Percentiles rank a stretch among this genome's conserved stretches.
Conservation (phyloP, 2,329 filamentous ascomycete genomes). For the Cytospora chrysosperma region DNA sequence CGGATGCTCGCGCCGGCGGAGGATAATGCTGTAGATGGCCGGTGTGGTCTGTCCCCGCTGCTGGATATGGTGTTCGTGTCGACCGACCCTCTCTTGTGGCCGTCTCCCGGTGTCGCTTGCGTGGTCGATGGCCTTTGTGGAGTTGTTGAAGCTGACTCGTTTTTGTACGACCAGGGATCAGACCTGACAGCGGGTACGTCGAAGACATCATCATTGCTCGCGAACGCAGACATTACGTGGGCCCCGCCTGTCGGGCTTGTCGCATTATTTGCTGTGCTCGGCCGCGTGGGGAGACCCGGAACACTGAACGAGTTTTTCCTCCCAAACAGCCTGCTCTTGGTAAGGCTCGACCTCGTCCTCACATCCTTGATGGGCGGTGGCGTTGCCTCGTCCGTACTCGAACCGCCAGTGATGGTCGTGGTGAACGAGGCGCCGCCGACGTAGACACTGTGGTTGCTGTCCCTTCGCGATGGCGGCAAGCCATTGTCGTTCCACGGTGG, state of each 20-base stretch:
- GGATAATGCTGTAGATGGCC: constrained; percentile 4
- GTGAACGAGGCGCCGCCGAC: constrained; percentile 4
- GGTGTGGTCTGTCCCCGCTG: not conserved
- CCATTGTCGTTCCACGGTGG: not conserved
- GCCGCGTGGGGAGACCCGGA: constrained; percentile 18
- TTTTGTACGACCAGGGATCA: not conserved
- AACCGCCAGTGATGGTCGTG: constrained; percentile 13
- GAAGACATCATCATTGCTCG: not conserved
- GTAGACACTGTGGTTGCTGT: constrained; percentile 6
- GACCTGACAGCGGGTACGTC: not conserved
- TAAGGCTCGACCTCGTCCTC: constrained; percentile 1
- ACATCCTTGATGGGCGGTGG: not conserved
- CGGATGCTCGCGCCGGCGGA: constrained; percentile 18
- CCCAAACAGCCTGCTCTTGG: constrained; percentile 12
- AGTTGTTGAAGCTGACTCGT: not conserved
- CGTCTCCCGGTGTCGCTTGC: not conserved
- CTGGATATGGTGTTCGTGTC: constrained; percentile 7
- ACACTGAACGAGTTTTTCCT: constrained; percentile 21
- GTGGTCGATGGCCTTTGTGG: not conserved
- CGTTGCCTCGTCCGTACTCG: not conserved
- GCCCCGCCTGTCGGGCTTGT: not conserved
- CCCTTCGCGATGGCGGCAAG: not conserved
- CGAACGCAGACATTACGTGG: not conserved
- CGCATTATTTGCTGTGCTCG: not conserved
- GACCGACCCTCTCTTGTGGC: not conserved